Evolutionary conservation across 345 rosid species (phyloP).

Genomic region (Hypericum perforatum): DNA sequence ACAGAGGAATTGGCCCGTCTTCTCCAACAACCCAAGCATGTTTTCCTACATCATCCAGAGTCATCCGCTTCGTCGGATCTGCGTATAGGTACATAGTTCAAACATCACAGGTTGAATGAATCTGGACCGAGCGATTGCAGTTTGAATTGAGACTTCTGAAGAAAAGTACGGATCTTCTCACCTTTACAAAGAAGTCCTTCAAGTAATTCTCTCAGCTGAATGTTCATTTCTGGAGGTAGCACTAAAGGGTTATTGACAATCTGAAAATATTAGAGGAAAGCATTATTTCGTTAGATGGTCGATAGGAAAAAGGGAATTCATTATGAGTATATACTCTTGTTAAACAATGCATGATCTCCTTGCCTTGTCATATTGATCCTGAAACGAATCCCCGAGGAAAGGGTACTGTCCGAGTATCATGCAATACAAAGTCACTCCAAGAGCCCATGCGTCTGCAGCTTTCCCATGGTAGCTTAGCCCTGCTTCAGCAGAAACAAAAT

Average conservation of each 20-base stretch:
- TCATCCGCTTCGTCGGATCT: constrained; percentile 75
- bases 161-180: constrained; percentile 13
- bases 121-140: neutral
- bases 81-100: constrained; percentile 11
- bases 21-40: constrained; percentile 79
- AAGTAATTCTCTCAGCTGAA: constrained; percentile 53
- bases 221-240: constrained; percentile 59
- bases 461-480: constrained; percentile 79
- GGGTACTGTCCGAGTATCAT: constrained; percentile 85
- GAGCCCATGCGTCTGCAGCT: constrained; percentile 97
- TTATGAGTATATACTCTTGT: neutral
- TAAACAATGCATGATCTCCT: constrained; percentile 6
- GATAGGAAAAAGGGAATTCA: too few species aligned
- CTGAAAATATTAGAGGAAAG: constrained; percentile 26
- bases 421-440: constrained; percentile 84
- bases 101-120: too few species aligned
- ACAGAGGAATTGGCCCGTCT: constrained; percentile 50
- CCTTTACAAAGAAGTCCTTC: constrained; percentile 95
- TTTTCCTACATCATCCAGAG: constrained; percentile 52
- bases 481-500: constrained; percentile 24
- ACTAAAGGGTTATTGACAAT: constrained; percentile 64
- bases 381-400: constrained; percentile 88
- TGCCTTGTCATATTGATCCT: constrained; percentile 95
- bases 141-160: too few species aligned
- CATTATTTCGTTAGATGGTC: too few species aligned